Base-by-base conservation (phyloP, 306 rosid genomes). In the Cucurbita ficifolia region DNA sequence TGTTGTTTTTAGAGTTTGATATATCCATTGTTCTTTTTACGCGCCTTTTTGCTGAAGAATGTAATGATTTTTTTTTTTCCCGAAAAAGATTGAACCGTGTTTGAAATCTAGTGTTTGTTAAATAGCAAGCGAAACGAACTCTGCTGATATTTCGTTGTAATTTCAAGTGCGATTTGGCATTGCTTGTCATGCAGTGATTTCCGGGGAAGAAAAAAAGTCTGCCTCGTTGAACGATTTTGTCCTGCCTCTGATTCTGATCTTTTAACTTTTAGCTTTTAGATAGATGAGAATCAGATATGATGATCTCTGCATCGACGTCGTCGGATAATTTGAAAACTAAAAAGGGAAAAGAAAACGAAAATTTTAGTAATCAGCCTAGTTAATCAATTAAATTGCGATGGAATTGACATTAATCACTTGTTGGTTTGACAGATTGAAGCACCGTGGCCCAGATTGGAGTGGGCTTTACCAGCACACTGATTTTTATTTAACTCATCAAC, bases 371-470 rank as follows among this genome's bases (percentile, higher is more conserved):
- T 62, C 10, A 16, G 6, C 4, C 4, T 64, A 46, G 6, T 33
- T 57, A 57, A 22, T 59, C 1, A 51, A 45, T 48, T 57, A 48
- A 78, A 72, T 57, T 65, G 33, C 19, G 39, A 13, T 45, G 62
- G 80, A 69, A 48, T 29, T 33, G 58, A 33, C 17, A 51, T 53
- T 43, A 58, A 10, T 49, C 50, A 5, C 5, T 76, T 45, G 2
- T 61, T 39, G 18, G 76, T 70, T 12, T 55, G 33, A 76, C 76
- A 95, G 97, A 75, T 81, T 95, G 96, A 91, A 87, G 87, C 97
- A 95, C 82, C 96, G 96, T 74, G 99, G 97, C 0, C 97, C 97
- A 9, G 99, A 95, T 22, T 95, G 97, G 99, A 91, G 99, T 83
- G 97, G 97, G 36, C 81, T 95, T 16, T 89, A 95, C 54, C 96